Conservation (phyloP, 1,284 basidiomycete species). For the Cryptococcus jaspeensis region DNA sequence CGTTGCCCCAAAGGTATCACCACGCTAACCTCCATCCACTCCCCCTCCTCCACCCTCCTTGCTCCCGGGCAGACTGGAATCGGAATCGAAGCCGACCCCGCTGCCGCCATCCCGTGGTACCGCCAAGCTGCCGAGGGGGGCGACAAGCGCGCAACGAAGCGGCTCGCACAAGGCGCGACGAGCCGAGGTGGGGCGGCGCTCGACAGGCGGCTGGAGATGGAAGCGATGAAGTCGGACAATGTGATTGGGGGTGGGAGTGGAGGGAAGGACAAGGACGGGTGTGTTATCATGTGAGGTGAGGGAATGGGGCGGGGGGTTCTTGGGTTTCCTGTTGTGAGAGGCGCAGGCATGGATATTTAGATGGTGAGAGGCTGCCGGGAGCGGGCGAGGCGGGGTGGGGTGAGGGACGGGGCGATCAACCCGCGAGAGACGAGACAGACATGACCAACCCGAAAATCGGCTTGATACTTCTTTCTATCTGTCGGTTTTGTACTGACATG, state of each 20-base stretch:
- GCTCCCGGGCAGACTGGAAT: conserved; percentile 64
- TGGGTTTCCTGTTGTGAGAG: no score
- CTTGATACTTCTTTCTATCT: neutral
- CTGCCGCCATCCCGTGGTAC: conserved; percentile 78
- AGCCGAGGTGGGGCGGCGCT: conserved; percentile 27
- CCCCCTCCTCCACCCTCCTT: neutral
- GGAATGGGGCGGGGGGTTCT: neutral
- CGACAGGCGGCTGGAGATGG: conserved; percentile 45
- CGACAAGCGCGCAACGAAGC: conserved; percentile 87
- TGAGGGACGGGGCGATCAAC: neutral
- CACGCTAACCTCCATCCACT: neutral
- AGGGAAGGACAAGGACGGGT: conserved; percentile 61
- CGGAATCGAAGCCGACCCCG: conserved; percentile 66
- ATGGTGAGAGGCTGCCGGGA: neutral
- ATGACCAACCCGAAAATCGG: neutral
- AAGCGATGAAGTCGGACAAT: conserved; percentile 43
- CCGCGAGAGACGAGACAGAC: neutral
- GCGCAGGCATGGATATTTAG: neutral
- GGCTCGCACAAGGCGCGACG: conserved; percentile 57
- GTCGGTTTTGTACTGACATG: neutral
- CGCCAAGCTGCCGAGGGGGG: conserved; percentile 87
- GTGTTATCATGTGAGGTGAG: conserved; percentile 69
- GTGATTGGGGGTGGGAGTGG: neutral
- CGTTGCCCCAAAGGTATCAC: neutral
- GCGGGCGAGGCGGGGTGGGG: no score